Evolutionary conservation across 2,329 filamentous ascomycete species (phyloP).

Genomic region (Nannizziopsis barbatae): DNA sequence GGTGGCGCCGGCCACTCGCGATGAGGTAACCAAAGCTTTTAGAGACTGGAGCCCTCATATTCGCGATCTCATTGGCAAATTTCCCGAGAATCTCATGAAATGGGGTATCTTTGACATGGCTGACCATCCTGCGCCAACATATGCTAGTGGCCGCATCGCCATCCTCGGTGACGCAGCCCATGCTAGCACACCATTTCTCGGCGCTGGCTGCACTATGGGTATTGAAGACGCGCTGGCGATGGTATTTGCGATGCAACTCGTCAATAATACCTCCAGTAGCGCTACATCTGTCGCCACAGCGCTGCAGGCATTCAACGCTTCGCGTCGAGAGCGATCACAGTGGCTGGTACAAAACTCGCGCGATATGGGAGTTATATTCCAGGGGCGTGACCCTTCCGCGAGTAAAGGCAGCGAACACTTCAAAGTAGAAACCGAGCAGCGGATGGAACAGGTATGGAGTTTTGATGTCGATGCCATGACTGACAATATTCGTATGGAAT

Average conservation of each 20-base stretch:
- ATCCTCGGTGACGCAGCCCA: conserved; percentile 34
- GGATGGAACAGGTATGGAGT: background rate
- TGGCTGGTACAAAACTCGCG: conserved; percentile 6
- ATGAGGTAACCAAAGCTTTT: conserved; percentile 2
- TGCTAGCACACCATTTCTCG: conserved; percentile 29
- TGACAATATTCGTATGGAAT: no score
- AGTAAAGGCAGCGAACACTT: background rate
- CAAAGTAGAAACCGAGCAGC: background rate
- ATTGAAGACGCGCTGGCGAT: conserved; percentile 31
- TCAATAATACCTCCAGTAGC: background rate
- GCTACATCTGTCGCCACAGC: conserved; percentile 26
- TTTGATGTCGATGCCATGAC: background rate
- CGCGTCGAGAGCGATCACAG: background rate
- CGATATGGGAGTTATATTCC: conserved; percentile 1
- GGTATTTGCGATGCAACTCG: conserved; percentile 21
- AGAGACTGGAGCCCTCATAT: conserved; percentile 1
- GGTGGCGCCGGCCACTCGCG: background rate
- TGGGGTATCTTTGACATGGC: conserved; percentile 3
- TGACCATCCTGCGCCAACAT: conserved; percentile 22
- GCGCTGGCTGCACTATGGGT: conserved; percentile 29
- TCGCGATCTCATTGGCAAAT: background rate
- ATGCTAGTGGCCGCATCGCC: conserved; percentile 20
- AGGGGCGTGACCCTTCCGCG: background rate
- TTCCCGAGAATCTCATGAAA: conserved; percentile 6
- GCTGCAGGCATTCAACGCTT: background rate